phyloP scores from a whole-genome alignment of 2,329 filamentous ascomycete species.

The Triangularia setosa region DNA sequence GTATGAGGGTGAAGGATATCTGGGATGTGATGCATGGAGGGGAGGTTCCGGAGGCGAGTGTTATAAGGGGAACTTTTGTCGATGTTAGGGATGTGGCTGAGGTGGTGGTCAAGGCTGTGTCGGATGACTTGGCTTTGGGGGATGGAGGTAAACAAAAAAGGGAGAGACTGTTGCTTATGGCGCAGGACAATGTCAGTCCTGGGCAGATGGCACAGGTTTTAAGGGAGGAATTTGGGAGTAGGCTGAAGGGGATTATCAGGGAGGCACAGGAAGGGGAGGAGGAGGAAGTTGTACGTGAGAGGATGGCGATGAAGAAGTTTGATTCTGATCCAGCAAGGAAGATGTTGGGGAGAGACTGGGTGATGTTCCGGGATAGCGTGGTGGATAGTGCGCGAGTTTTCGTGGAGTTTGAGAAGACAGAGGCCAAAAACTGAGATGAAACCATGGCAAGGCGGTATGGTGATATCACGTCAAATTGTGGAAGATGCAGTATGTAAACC shows the following conservation, averaged over 20 bases:
- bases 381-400: conserved; percentile 15
- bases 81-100: conserved; percentile 22
- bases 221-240: not conserved
- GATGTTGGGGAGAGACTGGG: conserved; percentile 16
- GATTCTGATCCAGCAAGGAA: conserved; percentile 12
- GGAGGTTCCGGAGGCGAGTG: conserved; percentile 12
- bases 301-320: conserved; percentile 4
- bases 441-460: not conserved
- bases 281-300: not conserved
- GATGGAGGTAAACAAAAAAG: not conserved
- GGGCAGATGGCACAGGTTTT: not conserved
- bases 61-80: conserved; percentile 19
- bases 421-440: not conserved
- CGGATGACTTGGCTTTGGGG: not conserved
- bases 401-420: not conserved
- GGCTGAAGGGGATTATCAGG: not conserved
- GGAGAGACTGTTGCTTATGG: not conserved
- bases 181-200: not conserved
- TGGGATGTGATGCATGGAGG: conserved; percentile 17
- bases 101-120: conserved; percentile 9
- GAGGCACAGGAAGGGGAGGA: not conserved
- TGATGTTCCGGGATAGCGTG: conserved; percentile 16
- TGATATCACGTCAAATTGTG: not conserved
- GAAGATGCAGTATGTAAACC: not conserved
- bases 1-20: conserved; percentile 21